Conservation (phyloP, 73 alveolate genomes). For the Paramecium octaurelia region DNA sequence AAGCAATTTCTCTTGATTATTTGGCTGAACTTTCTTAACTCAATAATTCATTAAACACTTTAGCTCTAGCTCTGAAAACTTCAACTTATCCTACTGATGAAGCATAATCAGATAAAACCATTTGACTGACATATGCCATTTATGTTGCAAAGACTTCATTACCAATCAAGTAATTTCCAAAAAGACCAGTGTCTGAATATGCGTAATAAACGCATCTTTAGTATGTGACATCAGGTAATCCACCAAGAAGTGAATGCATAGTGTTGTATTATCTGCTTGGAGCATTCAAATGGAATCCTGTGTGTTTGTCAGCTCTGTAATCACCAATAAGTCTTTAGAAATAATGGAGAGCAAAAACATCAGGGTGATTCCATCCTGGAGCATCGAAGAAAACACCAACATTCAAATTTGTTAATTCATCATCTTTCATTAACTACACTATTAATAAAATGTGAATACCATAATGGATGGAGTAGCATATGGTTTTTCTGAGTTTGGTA, state of each 20-base stretch:
- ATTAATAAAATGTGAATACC: neutral
- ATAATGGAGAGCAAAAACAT: constrained; percentile 72
- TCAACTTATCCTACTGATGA: constrained; percentile 69
- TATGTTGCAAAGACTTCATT: constrained; percentile 77
- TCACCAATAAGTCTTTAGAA: constrained; percentile 71
- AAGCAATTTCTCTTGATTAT: constrained; percentile 55
- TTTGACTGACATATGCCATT: constrained; percentile 63
- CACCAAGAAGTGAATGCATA: constrained; percentile 77
- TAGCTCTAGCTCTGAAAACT: constrained; percentile 80
- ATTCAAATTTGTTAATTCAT: constrained; percentile 83
- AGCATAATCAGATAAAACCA: constrained; percentile 58
- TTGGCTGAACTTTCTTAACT: constrained; percentile 62
- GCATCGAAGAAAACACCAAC: constrained; percentile 82
- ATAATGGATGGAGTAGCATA: constrained; percentile 76
- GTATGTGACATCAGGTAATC: constrained; percentile 78
- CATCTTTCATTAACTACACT: constrained; percentile 72
- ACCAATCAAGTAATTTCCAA: constrained; percentile 78
- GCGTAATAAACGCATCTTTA: constrained; percentile 71
- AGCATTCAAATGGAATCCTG: constrained; percentile 81
- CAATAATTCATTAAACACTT: constrained; percentile 69
- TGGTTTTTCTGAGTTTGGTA: constrained; percentile 70
- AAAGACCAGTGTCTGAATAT: constrained; percentile 78
- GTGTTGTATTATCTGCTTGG: constrained; percentile 75
- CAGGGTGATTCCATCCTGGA: constrained; percentile 72
- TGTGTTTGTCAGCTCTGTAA: constrained; percentile 72